Conservation (phyloP, 2,329 filamentous ascomycete species). For the Ambrosiella cleistominuta region DNA sequence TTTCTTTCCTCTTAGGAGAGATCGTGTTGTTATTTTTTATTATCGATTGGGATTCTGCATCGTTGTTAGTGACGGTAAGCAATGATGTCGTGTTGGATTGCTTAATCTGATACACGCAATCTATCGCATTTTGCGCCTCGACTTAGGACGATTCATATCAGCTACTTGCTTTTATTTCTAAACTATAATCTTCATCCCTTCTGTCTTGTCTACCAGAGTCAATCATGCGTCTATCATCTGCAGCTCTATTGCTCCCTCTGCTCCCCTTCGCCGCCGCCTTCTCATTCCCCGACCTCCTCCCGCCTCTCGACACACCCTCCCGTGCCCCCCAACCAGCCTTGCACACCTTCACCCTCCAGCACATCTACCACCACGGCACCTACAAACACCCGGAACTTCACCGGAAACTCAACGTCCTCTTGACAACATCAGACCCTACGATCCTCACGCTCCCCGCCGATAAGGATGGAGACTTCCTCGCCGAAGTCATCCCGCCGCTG, state of each 20-base stretch:
- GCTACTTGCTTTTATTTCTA: background rate
- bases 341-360: constrained; percentile 54
- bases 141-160: background rate
- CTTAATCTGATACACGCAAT: background rate
- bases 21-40: no score
- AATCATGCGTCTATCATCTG: no score
- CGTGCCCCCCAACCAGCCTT: constrained; percentile 30
- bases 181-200: no score
- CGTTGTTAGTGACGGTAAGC: background rate
- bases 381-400: constrained; percentile 63
- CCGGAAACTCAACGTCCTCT: constrained; percentile 50
- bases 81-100: background rate
- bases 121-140: background rate
- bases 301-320: constrained; percentile 25
- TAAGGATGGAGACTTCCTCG: constrained; percentile 37
- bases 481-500: constrained; percentile 35
- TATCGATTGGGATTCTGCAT: background rate
- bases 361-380: constrained; percentile 85
- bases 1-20: no score
- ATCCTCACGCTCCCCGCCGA: constrained; percentile 44
- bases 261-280: constrained; percentile 18
- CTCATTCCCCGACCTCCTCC: constrained; percentile 27
- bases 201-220: no score
- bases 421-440: background rate
- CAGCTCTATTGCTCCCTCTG: background rate